Evolutionary conservation across 129 eudicot genomes (phyloP).

Genomic region (Pittosporum tobira): DNA sequence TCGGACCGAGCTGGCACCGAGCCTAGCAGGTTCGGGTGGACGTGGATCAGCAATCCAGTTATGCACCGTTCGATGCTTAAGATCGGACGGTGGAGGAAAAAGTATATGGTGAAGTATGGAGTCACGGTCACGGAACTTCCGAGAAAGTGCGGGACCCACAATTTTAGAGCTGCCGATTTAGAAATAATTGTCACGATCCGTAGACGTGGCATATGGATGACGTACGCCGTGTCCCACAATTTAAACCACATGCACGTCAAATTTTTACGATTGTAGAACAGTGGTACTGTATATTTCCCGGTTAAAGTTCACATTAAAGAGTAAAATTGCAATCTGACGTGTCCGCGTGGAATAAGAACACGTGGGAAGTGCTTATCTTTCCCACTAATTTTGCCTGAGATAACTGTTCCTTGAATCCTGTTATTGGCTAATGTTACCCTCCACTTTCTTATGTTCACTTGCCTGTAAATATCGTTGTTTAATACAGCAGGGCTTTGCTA

Average conservation of each 20-base stretch:
- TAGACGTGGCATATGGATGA: conserved; percentile 30
- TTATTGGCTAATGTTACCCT: too few species aligned
- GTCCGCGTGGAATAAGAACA: too few species aligned
- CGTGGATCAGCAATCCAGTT: conserved; percentile 26
- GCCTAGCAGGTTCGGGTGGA: conserved; percentile 27
- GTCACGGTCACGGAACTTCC: conserved; percentile 69
- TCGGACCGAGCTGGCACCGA: conserved; percentile 22
- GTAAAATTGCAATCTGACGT: too few species aligned
- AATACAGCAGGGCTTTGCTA: too few species aligned
- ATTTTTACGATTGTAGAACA: too few species aligned
- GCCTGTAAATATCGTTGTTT: too few species aligned
- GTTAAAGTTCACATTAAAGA: too few species aligned
- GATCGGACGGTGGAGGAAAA: conserved; percentile 27
- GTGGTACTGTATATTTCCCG: too few species aligned
- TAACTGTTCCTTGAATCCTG: too few species aligned
- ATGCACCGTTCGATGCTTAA: conserved; percentile 9
- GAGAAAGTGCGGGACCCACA: conserved; percentile 35
- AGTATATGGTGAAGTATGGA: conserved; percentile 15
- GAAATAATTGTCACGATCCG: conserved; percentile 35
- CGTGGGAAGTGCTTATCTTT: too few species aligned
- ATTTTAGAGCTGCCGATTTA: conserved; percentile 32
- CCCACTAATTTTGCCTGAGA: too few species aligned
- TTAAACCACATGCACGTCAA: conserved; percentile 18
- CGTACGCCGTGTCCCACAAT: conserved; percentile 26
- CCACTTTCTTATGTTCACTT: too few species aligned